Base-by-base conservation (phyloP, 2,329 filamentous ascomycete species). In the Fusarium sp. region DNA sequence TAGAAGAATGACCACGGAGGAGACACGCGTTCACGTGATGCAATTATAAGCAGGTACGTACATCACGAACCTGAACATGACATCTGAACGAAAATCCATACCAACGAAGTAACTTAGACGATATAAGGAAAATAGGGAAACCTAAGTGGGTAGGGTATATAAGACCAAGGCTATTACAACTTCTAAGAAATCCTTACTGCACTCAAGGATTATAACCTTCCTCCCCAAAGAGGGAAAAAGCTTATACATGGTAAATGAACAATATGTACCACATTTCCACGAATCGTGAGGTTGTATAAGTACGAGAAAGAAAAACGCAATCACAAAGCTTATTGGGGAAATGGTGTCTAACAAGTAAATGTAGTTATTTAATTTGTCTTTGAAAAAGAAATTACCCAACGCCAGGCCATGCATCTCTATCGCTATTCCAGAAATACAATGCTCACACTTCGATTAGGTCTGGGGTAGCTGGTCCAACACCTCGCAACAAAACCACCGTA, bases 401-500 rank as follows among this genome's bases (percentile, higher is more conserved):
- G 69, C 71, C 69, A 57, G 44, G 54, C 43, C 58, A 68, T 71
- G 57, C 57, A 50, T 58, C 47, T 58, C 50, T 62, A 60, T 69
- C 38, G 35, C 48, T 41, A 48, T 28, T 44, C 24, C 16, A 49
- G 26, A 59, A 58, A 44, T 18, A 44, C 37, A 62, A 28, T 31
- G 23, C 24, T 71, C 57, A 75, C 38, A 43, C 60, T 20, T 91
- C 86, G 65, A 94, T 92, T 73, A 94, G 79, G 78, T 93, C 90
- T 21, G 90, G 89, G 12, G 68, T 68, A 57, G 92, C 88, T n/a
- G 91, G 88, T 2, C 93, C 93, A 53, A 98, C 91, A 0, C 96
- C 96, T 66, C 96, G 86, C 54, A 99, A 75, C 74, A 99, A 77
- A 24, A 98, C 94, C 68, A 99, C 89, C 13, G 94, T 98, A 77